These are phyloP conservation scores for Phaffia rhodozyma DNA, from an alignment of 1,284 basidiomycete genomes.

Conservation along the genomic window DNA sequence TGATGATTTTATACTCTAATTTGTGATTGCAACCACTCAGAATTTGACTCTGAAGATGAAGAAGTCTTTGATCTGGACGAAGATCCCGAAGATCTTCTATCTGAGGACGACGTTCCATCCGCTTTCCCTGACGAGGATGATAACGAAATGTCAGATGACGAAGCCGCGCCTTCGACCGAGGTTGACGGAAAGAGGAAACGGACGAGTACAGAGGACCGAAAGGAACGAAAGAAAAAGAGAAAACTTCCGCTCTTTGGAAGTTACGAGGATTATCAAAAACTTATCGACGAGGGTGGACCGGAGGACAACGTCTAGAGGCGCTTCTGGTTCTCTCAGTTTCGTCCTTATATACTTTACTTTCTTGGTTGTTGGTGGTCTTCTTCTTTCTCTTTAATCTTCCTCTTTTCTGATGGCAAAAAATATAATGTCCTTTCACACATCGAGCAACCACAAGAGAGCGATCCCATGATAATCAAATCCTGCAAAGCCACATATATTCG, in stretches of 20 bases:
- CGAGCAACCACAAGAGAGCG: too few species aligned
- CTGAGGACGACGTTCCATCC: constrained; percentile 19
- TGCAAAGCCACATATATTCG: too few species aligned
- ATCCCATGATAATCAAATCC: too few species aligned
- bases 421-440: too few species aligned
- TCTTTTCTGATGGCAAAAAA: too few species aligned
- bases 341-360: too few species aligned
- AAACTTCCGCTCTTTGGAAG: constrained; percentile 81
- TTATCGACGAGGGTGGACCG: constrained; percentile 68
- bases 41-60: constrained; percentile 36
- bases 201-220: constrained; percentile 36
- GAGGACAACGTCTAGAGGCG: constrained; percentile 51
- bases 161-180: constrained; percentile 44
- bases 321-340: not conserved
- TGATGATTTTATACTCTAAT: constrained; percentile 14
- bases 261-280: constrained; percentile 86
- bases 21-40: constrained; percentile 23
- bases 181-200: constrained; percentile 44
- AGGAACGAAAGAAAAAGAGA: constrained; percentile 46
- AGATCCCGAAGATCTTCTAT: constrained; percentile 30
- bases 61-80: constrained; percentile 34
- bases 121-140: constrained; percentile 28
- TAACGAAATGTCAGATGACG: constrained; percentile 30
- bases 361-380: too few species aligned
- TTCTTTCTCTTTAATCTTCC: too few species aligned